phyloP scores from a whole-genome alignment of 176 grass and related monocot species.

The Cenchrus fungigraminus region DNA sequence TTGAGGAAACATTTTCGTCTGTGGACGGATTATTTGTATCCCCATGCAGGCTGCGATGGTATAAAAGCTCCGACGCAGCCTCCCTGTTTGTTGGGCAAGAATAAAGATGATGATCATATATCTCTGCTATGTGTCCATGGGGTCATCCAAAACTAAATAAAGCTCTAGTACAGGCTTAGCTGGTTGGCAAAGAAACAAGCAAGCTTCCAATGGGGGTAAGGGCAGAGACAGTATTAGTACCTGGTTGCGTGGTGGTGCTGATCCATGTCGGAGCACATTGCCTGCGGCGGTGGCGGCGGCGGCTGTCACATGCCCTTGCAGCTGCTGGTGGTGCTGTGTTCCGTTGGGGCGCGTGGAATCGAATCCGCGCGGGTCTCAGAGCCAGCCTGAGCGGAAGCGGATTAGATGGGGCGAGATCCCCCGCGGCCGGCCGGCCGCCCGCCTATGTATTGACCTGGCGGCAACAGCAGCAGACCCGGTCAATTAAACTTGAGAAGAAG shows the following conservation, averaged over 20 bases:
- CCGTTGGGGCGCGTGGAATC: background rate
- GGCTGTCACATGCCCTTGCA: constrained; percentile 37
- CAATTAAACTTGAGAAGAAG: background rate
- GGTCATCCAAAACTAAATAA: constrained; percentile 6
- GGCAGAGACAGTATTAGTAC: background rate
- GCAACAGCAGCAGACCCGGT: background rate
- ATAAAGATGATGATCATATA: constrained; percentile 6
- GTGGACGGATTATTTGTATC: constrained; percentile 8
- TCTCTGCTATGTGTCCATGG: background rate
- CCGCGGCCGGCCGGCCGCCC: too few species aligned
- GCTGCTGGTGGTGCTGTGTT: background rate
- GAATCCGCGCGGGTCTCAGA: background rate
- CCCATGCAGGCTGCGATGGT: constrained; percentile 18
- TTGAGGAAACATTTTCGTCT: constrained; percentile 38
- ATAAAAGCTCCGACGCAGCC: constrained; percentile 12
- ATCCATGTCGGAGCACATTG: constrained; percentile 50
- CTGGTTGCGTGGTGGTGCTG: constrained; percentile 34
- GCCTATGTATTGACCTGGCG: background rate
- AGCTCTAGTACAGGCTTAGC: background rate
- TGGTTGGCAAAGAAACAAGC: background rate
- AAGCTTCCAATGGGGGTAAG: background rate
- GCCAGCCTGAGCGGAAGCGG: background rate
- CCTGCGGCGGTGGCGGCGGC: constrained; percentile 27
- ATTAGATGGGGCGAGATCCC: background rate
- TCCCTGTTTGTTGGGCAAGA: constrained; percentile 48